phyloP scores from a whole-genome alignment of 2,329 filamentous ascomycete species.

The Arachnomyces sp. region DNA sequence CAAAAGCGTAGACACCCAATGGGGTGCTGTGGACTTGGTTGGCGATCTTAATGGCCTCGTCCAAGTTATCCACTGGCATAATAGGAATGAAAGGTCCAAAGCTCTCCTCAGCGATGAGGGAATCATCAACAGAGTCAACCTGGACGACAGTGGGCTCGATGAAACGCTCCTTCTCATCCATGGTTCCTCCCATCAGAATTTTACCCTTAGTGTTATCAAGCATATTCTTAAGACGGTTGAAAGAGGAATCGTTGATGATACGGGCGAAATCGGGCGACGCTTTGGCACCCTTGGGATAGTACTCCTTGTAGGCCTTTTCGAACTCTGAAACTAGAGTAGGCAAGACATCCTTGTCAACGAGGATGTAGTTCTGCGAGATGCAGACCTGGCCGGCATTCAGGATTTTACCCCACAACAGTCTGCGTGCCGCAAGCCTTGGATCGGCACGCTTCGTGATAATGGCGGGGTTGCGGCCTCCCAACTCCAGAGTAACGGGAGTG shows the following conservation, averaged over 20 bases:
- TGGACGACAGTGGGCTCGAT: slow-evolving; percentile 92
- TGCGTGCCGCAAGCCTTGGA: slow-evolving; percentile 67
- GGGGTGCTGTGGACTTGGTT: slow-evolving; percentile 77
- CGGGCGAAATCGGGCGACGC: slow-evolving; percentile 69
- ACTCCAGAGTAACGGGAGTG: slow-evolving; percentile 80
- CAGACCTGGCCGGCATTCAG: slow-evolving; percentile 86
- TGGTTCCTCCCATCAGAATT: slow-evolving; percentile 76
- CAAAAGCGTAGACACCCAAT: slow-evolving; percentile 76
- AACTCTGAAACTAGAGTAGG: slow-evolving; percentile 66
- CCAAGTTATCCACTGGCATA: slow-evolving; percentile 66
- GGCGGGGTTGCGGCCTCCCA: slow-evolving; percentile 86
- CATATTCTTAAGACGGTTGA: slow-evolving; percentile 79
- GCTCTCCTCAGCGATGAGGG: slow-evolving; percentile 71
- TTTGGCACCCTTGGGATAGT: slow-evolving; percentile 75
- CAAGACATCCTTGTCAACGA: slow-evolving; percentile 68
- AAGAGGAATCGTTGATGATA: slow-evolving; percentile 73
- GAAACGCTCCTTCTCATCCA: slow-evolving; percentile 70
- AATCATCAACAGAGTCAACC: slow-evolving; percentile 65
- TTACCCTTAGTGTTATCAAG: slow-evolving; percentile 75
- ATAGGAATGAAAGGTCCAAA: slow-evolving; percentile 91
- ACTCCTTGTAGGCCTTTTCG: slow-evolving; percentile 61
- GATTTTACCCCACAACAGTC: slow-evolving; percentile 82
- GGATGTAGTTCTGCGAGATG: slow-evolving; percentile 83
- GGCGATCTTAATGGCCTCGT: slow-evolving; percentile 74
- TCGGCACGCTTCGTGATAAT: slow-evolving; percentile 82